These are phyloP conservation scores for Gnomoniopsis sp. DNA, from an alignment of 2,329 filamentous ascomycete species.

Conservation along the genomic window DNA sequence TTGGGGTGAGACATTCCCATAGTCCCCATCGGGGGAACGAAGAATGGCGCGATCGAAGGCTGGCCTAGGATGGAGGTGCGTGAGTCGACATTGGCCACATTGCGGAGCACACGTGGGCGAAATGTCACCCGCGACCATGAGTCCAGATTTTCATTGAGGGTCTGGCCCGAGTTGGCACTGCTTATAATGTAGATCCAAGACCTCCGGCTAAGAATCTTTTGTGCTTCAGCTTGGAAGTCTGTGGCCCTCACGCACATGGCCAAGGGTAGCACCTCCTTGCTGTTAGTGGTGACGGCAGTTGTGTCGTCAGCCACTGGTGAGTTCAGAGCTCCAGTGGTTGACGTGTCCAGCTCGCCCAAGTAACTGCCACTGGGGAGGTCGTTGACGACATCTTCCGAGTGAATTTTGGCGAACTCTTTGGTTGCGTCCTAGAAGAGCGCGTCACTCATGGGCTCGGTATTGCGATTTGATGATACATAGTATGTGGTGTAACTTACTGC, in stretches of 20 bases:
- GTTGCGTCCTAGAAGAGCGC: constrained; percentile 27
- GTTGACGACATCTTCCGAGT: constrained; percentile 26
- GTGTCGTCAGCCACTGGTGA: not conserved
- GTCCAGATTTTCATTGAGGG: constrained; percentile 27
- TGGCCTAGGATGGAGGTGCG: constrained; percentile 33
- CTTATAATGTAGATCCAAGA: constrained; percentile 34
- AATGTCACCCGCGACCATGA: constrained; percentile 14
- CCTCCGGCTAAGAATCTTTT: constrained; percentile 60
- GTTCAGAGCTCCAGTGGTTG: constrained; percentile 23
- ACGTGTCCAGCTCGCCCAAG: constrained; percentile 26
- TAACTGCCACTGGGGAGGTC: constrained; percentile 28
- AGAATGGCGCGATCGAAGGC: constrained; percentile 46
- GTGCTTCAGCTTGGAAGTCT: constrained; percentile 48
- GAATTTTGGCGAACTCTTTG: constrained; percentile 28
- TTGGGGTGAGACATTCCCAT: constrained; percentile 40
- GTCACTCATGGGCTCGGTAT: not conserved
- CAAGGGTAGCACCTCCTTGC: constrained; percentile 24
- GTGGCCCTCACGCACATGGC: constrained; percentile 25
- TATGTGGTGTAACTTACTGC: constrained; percentile 22
- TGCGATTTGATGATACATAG: not conserved
- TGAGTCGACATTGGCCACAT: constrained; percentile 23
- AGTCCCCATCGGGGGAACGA: constrained; percentile 44
- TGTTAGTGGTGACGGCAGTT: not conserved
- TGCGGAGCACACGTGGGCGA: constrained; percentile 29
- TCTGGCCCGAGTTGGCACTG: constrained; percentile 27